A percentile compares a stretch with the other conserved stretches of the same genome.
Conservation (phyloP, 192 early-diverging fungal genomes). For the Backusella tarrabulga region DNA sequence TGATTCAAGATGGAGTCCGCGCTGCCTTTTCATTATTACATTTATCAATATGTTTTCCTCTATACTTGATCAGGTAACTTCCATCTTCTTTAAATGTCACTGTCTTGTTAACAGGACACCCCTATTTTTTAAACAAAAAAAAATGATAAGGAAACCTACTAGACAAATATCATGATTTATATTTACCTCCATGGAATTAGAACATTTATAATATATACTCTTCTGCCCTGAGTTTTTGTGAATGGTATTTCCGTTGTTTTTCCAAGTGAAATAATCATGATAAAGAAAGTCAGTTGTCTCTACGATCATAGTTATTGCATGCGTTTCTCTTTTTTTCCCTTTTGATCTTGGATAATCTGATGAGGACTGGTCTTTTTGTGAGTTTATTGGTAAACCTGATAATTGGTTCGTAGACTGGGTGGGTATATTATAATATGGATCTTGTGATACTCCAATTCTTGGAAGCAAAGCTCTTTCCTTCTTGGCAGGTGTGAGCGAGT, state of each 20-base stretch:
- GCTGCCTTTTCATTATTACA: conserved; percentile 41
- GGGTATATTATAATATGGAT: background rate
- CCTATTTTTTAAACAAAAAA: conserved; percentile 8
- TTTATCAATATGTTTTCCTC: conserved; percentile 49
- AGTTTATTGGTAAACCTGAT: background rate
- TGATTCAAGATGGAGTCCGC: background rate
- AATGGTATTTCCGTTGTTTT: conserved; percentile 41
- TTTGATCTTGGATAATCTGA: conserved; percentile 20
- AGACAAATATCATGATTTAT: background rate
- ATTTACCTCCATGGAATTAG: conserved; percentile 39
- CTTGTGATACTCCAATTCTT: background rate
- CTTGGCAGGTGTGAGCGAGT: background rate
- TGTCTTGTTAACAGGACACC: conserved; percentile 53
- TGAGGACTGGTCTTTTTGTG: background rate
- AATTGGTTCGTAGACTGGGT: background rate
- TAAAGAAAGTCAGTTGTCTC: conserved; percentile 40
- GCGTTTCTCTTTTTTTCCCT: conserved; percentile 56
- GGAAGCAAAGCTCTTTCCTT: background rate
- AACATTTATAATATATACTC: conserved; percentile 41
- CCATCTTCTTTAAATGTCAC: conserved; percentile 50
- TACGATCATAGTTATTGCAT: conserved; percentile 53
- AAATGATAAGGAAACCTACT: background rate
- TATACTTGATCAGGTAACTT: conserved; percentile 52
- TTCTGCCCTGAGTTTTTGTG: conserved; percentile 39
- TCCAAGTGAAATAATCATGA: conserved; percentile 38